A percentile compares a stretch with the other conserved stretches of the same genome.
These are phyloP conservation scores for Metschnikowia dekortorum DNA, from an alignment of 805 yeast species.

Conservation along the genomic window DNA sequence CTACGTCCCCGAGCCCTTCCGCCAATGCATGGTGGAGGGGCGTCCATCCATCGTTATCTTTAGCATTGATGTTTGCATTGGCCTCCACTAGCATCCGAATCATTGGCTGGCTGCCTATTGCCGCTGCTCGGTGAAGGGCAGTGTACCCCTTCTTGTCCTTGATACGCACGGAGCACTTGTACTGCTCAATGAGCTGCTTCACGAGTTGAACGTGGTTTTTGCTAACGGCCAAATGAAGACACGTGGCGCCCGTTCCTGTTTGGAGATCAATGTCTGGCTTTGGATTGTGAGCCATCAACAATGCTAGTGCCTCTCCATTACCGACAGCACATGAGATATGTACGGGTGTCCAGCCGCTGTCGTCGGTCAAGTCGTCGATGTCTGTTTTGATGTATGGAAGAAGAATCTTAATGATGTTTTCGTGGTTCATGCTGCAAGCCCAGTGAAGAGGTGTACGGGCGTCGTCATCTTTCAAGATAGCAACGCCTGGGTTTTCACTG, in stretches of 20 bases:
- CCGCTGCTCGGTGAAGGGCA: constrained; percentile 79
- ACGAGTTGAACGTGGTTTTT: constrained; percentile 58
- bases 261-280: constrained; percentile 53
- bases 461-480: constrained; percentile 57
- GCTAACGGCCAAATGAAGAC: constrained; percentile 71
- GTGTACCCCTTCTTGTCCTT: constrained; percentile 65
- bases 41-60: constrained; percentile 76
- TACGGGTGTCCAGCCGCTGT: constrained; percentile 82
- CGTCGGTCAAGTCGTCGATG: constrained; percentile 65
- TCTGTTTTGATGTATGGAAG: constrained; percentile 38
- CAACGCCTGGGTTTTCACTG: constrained; percentile 44
- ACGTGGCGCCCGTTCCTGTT: constrained; percentile 63
- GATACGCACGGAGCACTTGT: constrained; percentile 56
- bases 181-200: constrained; percentile 48
- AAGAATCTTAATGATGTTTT: constrained; percentile 46
- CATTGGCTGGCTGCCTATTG: constrained; percentile 61
- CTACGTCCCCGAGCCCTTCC: constrained; percentile 83
- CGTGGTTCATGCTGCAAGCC: constrained; percentile 69
- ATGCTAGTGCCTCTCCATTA: constrained; percentile 45
- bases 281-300: constrained; percentile 46
- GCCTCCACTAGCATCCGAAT: constrained; percentile 49
- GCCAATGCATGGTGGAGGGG: constrained; percentile 86
- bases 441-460: constrained; percentile 81
- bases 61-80: constrained; percentile 61
- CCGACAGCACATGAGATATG: constrained; percentile 84